phyloP scores from a whole-genome alignment of 1,284 basidiomycete species.

The Ganoderma sinense region DNA sequence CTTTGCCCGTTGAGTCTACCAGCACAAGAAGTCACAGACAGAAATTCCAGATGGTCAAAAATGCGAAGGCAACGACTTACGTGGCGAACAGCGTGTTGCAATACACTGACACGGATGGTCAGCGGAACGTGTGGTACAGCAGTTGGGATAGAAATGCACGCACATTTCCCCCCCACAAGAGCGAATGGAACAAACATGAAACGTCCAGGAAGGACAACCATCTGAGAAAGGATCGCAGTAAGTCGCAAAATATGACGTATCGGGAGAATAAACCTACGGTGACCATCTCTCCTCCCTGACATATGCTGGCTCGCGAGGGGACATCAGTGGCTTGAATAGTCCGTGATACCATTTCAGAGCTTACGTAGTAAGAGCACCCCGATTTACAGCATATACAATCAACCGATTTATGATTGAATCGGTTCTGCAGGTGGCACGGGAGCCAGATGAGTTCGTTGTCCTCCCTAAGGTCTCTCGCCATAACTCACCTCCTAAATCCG shows the following conservation, averaged over 20 bases:
- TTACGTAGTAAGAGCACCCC: not conserved
- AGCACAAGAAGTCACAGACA: too few species aligned
- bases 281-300: not conserved
- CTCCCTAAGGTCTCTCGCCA: not conserved
- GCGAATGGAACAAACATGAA: not conserved
- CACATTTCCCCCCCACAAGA: not conserved
- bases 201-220: not conserved
- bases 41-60: too few species aligned
- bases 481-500: not conserved
- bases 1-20: too few species aligned
- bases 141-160: not conserved
- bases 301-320: not conserved
- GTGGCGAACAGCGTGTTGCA: not conserved
- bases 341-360: not conserved
- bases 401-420: not conserved
- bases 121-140: not conserved
- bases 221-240: too few species aligned
- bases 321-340: not conserved
- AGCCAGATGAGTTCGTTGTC: not conserved
- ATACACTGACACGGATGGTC: not conserved
- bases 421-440: not conserved
- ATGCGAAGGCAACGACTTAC: too few species aligned
- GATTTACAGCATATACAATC: not conserved
- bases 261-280: not conserved
- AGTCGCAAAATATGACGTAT: too few species aligned